Evolutionary conservation across 495 filamentous ascomycete species (phyloP).

Genomic region (Choiromyces venosus): DNA sequence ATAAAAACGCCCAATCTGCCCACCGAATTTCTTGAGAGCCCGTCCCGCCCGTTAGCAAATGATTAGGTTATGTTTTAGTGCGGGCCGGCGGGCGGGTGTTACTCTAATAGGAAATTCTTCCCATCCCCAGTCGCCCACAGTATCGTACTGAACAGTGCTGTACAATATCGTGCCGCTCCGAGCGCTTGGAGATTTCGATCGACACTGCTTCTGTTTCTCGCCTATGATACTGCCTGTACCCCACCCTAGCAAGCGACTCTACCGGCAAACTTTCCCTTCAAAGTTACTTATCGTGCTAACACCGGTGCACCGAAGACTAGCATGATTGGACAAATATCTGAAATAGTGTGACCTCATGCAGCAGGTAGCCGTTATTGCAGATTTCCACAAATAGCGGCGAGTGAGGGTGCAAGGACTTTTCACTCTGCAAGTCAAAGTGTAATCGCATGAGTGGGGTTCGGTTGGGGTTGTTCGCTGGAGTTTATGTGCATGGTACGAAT

Average conservation of each 20-base stretch:
- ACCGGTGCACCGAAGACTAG: background rate
- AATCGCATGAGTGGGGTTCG: background rate
- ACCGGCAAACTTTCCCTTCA: background rate
- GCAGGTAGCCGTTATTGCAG: background rate
- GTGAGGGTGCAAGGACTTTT: background rate
- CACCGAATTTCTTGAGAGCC: background rate
- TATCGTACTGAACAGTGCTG: no score
- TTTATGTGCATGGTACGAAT: background rate
- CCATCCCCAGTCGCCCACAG: background rate
- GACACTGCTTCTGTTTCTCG: background rate
- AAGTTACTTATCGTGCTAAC: background rate
- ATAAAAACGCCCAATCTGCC: background rate
- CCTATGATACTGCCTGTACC: background rate
- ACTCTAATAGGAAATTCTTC: background rate
- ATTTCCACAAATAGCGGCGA: background rate
- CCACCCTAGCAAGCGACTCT: background rate
- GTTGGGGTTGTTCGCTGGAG: background rate
- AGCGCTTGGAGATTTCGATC: background rate
- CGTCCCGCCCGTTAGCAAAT: background rate
- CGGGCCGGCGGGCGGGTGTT: background rate
- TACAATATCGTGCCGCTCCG: background rate
- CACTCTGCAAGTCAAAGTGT: background rate
- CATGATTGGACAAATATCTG: background rate
- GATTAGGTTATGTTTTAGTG: background rate
- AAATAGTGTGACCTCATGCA: background rate